Evolutionary conservation across 768 basidiomycete species (phyloP).

Genomic region (Cystobasidium ongulense): DNA sequence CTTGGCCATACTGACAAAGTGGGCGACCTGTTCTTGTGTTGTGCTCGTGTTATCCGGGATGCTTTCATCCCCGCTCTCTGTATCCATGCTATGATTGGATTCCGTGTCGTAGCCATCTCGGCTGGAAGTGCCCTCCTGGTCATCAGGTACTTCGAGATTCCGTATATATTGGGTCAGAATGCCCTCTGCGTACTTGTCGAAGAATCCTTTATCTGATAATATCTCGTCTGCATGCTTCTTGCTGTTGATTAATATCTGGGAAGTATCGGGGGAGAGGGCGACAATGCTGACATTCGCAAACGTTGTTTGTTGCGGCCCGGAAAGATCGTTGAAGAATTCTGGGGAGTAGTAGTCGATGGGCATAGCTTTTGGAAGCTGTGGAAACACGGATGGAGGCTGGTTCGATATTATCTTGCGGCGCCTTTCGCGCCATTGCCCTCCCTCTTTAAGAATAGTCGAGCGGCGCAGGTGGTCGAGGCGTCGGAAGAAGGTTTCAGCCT

Average conservation of each 20-base stretch:
- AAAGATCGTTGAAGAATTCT: conserved; percentile 5
- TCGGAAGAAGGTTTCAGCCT: not conserved
- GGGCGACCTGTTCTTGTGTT: conserved; percentile 1
- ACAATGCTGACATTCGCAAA: conserved; percentile 1
- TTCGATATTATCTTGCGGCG: not conserved
- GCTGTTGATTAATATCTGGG: not conserved
- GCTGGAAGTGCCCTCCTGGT: not conserved
- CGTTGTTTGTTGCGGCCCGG: not conserved
- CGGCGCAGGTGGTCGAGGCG: conserved; percentile 6
- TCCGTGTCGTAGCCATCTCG: conserved; percentile 1
- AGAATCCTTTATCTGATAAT: not conserved
- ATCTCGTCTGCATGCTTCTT: not conserved
- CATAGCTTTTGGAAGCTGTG: conserved; percentile 10
- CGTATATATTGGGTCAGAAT: not conserved
- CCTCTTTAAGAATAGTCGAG: conserved; percentile 2
- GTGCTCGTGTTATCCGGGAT: not conserved
- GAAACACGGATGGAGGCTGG: not conserved
- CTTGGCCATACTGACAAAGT: conserved; percentile 5
- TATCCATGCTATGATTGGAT: conserved; percentile 6
- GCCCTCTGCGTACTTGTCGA: not conserved
- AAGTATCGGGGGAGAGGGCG: conserved; percentile 2
- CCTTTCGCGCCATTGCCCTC: not conserved
- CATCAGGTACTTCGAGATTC: too few relatives aligned
- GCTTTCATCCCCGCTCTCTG: not conserved
- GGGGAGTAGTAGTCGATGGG: conserved; percentile 8